Conservation (phyloP, 192 early-diverging fungal species). For the Borealophlyctis nickersoniae region DNA sequence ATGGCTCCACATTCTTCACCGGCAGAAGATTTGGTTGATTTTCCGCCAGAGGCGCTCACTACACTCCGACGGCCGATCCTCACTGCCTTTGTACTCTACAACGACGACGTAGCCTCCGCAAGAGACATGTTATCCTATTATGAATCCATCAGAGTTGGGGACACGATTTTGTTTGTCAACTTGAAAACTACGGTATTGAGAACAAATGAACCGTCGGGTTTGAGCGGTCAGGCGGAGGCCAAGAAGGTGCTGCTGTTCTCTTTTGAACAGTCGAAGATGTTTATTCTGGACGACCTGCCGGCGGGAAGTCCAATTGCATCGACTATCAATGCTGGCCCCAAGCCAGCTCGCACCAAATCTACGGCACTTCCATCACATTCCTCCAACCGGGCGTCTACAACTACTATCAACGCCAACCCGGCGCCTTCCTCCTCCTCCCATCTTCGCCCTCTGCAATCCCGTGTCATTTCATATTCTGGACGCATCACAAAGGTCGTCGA, state of each 20-base stretch:
- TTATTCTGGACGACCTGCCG: neutral
- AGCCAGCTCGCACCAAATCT: neutral
- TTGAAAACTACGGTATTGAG: slow-evolving; percentile 2
- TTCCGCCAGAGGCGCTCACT: neutral
- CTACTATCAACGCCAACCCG: neutral
- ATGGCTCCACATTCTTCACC: neutral
- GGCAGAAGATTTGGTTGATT: neutral
- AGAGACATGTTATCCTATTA: slow-evolving; percentile 24
- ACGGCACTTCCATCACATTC: neutral
- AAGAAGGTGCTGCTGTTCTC: slow-evolving; percentile 18
- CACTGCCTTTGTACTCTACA: slow-evolving; percentile 26
- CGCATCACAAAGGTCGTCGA: slow-evolving; percentile 14
- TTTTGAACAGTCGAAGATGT: slow-evolving; percentile 8
- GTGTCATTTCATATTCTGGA: slow-evolving; percentile 19
- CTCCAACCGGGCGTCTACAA: neutral
- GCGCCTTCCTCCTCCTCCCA: neutral
- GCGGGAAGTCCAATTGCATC: no score
- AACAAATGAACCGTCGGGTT: neutral
- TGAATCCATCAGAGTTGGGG: slow-evolving; percentile 12
- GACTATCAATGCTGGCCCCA: neutral
- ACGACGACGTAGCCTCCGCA: neutral
- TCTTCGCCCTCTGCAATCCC: neutral
- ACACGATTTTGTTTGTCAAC: slow-evolving; percentile 6
- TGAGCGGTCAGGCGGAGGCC: neutral
- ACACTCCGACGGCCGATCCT: slow-evolving; percentile 2